Evolutionary conservation across 1,284 basidiomycete species (phyloP), one percentile per base, ranked within the genome.

Genomic region (Stygiomarasmius scandens): DNA sequence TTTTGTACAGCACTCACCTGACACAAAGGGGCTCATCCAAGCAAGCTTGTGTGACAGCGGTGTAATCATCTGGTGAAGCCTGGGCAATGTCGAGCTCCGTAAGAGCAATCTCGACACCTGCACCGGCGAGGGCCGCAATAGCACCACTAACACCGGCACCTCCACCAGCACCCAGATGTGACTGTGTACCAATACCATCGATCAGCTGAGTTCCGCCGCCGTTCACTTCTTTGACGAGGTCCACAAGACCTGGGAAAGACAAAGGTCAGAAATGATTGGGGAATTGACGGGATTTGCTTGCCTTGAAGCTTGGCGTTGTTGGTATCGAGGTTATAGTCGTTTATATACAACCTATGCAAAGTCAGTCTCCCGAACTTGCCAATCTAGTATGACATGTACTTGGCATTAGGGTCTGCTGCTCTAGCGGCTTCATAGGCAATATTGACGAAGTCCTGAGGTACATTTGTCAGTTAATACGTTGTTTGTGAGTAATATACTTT

Each of bases 51-150:
- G 74, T 73, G 49, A 80, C 80, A 12, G 74, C 69, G 34, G 68
- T 66, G 66, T 81, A 82, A 68, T 82, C 79, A 49, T 69, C 74
- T 32, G 74, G 25, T 1, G 70, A 52, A 34, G 69, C 74, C 46
- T 66, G 61, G 5, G 64, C 64, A 48, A 77, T 76, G 58, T 76
- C 74, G 47, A 76, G 69, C 58, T 77, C 78, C 3, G 81, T 82
- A 62, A 82, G 78, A 5, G 76, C 79, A 20, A 83, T 74, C 55
- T 82, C 79, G 25, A 76, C 68, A n/a, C 73, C 75, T 8, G 78
- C 71, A 20, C 70, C 64, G n/a, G 75, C 70, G 20, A 81, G 71
- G 2, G 74, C 74, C 9, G 69, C 69, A 46, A 75, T 66, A 25
- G 70, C 71, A 20, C 65, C 73, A 58, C 71, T 71, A 11, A 67